Base-by-base conservation (phyloP, 441 rosid genomes). In the Erodium trifolium region DNA sequence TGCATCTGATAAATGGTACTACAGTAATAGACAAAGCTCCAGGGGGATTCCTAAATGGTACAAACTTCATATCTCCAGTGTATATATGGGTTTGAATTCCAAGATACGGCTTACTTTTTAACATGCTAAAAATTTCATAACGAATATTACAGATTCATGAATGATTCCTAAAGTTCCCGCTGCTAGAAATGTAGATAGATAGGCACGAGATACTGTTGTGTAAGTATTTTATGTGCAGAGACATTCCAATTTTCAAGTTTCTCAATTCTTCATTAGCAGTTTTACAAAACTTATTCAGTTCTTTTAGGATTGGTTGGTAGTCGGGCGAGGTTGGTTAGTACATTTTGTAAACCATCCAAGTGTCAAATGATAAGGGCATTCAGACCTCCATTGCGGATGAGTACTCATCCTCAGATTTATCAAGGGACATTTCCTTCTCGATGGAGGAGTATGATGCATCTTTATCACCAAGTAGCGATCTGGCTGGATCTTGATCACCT, bases 401-500 rank as follows among this genome's bases (percentile, higher is more conserved):
- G 47, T 72, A 73, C 67, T 53, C 23, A 64, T 69, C 70, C 19
- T 71, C 74, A 1, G 82, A 83, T 65, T 75, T 70, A 63, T 79
- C 80, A 45, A 75, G 37, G 53, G 82, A 70, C 72, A 70, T 72
- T 55, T 74, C 78, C 78, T 77, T 76, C 55, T 73, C 83, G 12
- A 72, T 16, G 0, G 73, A 79, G 75, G 82, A 79, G 69, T 70
- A 74, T 9, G 78, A 74, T 2, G 27, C 65, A 67, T 72, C 71
- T 14, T 74, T 78, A 53, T 71, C 77, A 43, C 71, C 82, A 63
- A 66, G 77, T 45, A 68, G 66, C 41, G 68, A 77, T 67, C 78
- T 66, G 51, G 62, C 49, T 13, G 75, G 71, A 70, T 80, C 83
- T 65, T 80, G 85, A 68, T 90, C 87, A 69, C 80, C 85, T 71